Base-by-base conservation (phyloP, 2,329 filamentous ascomycete genomes). In the Zasmidium cellare region DNA sequence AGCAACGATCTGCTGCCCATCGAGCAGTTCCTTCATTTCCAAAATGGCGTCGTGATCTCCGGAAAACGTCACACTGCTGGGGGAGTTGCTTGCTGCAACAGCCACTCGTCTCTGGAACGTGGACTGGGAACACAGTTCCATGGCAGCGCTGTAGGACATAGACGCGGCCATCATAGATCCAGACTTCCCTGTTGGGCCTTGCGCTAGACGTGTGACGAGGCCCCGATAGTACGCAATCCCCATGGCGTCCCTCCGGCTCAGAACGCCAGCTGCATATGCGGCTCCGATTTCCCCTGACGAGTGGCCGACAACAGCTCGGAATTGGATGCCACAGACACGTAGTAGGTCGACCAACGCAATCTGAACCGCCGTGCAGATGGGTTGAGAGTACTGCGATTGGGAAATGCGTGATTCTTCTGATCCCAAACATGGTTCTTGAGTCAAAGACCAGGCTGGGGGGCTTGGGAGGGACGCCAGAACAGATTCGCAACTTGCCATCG, bases 341-440 rank as follows among this genome's bases (percentile, higher is more conserved):
- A 82, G 70, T 0, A 76, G 64, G 19, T 80, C 73, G 0, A 80
- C 71, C 1, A 83, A 63, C 0, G 73, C 81, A 1, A 86, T 74
- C 62, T 86, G 84, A 1, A 86, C 45, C 0, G 82, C 82, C 0
- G 82, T 84, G 51, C 79, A 84, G 0, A 84, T 65, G 0, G 83
- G 80, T 60, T 85, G 83, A 0, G 79, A 76, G 18, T 83, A 61
- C 24, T 65, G 67, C 9, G 74, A 67, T 46, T 70, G 60, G 20
- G 44, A 11, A 22, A 65, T 46, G 9, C 62, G 60, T 3, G 25
- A 70, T 59, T 67, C 55, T 1, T 2, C 81, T 62, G 0, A 72
- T 79, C 5, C 84, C 73, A 61, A 84, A 81, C 3, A 84, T 46
- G 72, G 65, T 53, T 71, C 69, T 6, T 64, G 59, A 7, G 63